phyloP scores from a whole-genome alignment of 768 basidiomycete species.

The Mycena pura region DNA sequence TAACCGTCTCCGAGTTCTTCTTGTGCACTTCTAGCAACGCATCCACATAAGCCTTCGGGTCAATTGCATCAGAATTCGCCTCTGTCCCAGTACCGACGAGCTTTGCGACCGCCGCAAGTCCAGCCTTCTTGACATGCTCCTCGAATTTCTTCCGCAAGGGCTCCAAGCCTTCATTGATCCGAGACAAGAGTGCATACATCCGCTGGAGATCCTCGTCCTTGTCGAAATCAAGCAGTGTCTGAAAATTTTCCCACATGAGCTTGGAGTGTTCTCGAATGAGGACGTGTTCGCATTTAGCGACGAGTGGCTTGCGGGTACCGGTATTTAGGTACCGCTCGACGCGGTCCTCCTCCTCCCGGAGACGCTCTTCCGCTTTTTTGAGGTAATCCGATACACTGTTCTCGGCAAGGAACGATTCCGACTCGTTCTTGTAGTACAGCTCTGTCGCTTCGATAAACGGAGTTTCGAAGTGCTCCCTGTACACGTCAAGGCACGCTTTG shows the following conservation, averaged over 20 bases:
- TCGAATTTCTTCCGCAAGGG: conserved; percentile 92
- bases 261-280: conserved; percentile 88
- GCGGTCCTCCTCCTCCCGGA: conserved; percentile 94
- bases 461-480: conserved; percentile 87
- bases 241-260: conserved; percentile 93
- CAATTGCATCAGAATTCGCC: conserved; percentile 64
- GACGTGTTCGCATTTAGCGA: conserved; percentile 88
- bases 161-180: conserved; percentile 90
- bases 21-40: conserved; percentile 89
- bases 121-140: conserved; percentile 93
- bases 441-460: conserved; percentile 91
- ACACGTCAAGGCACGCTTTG: conserved; percentile 92
- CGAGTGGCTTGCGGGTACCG: conserved; percentile 81
- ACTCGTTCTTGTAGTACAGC: conserved; percentile 91
- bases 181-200: conserved; percentile 92
- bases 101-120: conserved; percentile 81
- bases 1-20: conserved; percentile 90
- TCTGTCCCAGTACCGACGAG: conserved; percentile 62
- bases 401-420: conserved; percentile 85
- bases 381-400: conserved; percentile 94
- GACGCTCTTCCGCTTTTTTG: conserved; percentile 90
- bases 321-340: conserved; percentile 94
- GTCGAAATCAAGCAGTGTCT: conserved; percentile 87
- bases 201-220: conserved; percentile 94
- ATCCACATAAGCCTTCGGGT: conserved; percentile 95